Evolutionary conservation across 768 basidiomycete species (phyloP).

Genomic region (Gymnopilus junonius): DNA sequence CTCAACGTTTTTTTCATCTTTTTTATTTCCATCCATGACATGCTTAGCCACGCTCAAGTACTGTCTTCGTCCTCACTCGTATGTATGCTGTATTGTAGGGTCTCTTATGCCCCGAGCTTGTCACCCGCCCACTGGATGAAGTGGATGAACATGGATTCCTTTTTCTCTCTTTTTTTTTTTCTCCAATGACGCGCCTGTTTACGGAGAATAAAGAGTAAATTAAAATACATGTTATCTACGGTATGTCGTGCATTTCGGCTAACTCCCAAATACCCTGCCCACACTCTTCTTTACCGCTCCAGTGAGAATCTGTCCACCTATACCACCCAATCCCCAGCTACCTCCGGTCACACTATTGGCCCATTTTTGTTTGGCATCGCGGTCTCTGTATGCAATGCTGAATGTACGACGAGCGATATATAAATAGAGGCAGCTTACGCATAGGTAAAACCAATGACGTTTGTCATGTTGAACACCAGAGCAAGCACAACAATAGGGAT

Average conservation of each 20-base stretch:
- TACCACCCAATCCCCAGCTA: slow-evolving; percentile 76
- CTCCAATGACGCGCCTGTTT: neutral
- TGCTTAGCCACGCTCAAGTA: neutral
- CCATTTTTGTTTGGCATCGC: slow-evolving; percentile 94
- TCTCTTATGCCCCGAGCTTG: slow-evolving; percentile 19
- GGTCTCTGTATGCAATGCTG: slow-evolving; percentile 56
- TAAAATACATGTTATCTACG: slow-evolving; percentile 8
- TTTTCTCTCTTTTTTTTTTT: too few species aligned
- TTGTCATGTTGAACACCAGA: slow-evolving; percentile 94
- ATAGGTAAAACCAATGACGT: slow-evolving; percentile 96
- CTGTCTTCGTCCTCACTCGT: slow-evolving; percentile 16
- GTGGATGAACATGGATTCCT: slow-evolving; percentile 17
- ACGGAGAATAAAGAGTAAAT: neutral
- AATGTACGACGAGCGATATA: slow-evolving; percentile 2
- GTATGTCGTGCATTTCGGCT: neutral
- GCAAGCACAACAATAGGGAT: slow-evolving; percentile 94
- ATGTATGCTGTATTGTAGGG: slow-evolving; percentile 26
- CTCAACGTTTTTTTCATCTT: too few species aligned
- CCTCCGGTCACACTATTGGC: slow-evolving; percentile 74
- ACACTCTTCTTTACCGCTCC: slow-evolving; percentile 84
- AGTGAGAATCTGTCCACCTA: slow-evolving; percentile 84
- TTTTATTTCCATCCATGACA: slow-evolving; percentile 22
- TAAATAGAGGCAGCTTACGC: slow-evolving; percentile 56
- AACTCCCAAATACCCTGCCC: slow-evolving; percentile 71
- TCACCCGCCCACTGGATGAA: slow-evolving; percentile 31